Conservation (phyloP, 495 filamentous ascomycete genomes). For the Peziza echinospora region DNA sequence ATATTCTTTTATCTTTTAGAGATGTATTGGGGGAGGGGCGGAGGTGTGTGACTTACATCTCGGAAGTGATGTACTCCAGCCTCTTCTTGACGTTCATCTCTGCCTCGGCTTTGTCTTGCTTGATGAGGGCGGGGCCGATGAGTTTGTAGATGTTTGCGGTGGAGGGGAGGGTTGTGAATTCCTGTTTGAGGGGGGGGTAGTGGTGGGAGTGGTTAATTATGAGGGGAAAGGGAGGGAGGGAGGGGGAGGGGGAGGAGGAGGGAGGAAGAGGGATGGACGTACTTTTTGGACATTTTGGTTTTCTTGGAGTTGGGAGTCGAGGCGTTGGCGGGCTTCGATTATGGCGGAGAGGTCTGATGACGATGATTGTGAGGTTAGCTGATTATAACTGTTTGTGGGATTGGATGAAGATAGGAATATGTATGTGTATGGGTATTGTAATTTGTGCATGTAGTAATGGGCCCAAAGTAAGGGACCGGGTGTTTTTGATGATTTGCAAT, state of each 20-base stretch:
- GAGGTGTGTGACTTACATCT: conserved; percentile 46
- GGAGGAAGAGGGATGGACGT: neutral
- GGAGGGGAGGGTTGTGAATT: conserved; percentile 58
- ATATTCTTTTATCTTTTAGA: neutral
- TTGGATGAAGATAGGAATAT: too few species aligned
- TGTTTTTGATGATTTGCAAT: too few species aligned
- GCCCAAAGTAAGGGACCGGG: conserved; percentile 1
- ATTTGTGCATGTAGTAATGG: too few species aligned
- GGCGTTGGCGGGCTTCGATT: conserved; percentile 66
- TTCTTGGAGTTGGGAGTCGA: conserved; percentile 85
- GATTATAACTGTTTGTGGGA: too few species aligned
- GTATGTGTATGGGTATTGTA: too few species aligned
- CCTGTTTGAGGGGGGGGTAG: conserved; percentile 25
- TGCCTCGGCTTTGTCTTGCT: conserved; percentile 79
- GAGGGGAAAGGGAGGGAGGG: neutral
- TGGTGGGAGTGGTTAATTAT: neutral
- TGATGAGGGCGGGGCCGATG: conserved; percentile 75
- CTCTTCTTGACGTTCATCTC: conserved; percentile 72
- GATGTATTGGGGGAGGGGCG: neutral
- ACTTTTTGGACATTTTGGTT: conserved; percentile 75
- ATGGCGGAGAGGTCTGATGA: conserved; percentile 57
- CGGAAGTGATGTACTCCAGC: conserved; percentile 77
- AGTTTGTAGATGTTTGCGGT: conserved; percentile 86
- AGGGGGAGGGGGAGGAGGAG: neutral
- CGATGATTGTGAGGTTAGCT: neutral